Percentiles rank a stretch among this genome's conserved stretches.
Conservation (phyloP, 2,329 filamentous ascomycete genomes). For the Ophiostoma tasmaniense region DNA sequence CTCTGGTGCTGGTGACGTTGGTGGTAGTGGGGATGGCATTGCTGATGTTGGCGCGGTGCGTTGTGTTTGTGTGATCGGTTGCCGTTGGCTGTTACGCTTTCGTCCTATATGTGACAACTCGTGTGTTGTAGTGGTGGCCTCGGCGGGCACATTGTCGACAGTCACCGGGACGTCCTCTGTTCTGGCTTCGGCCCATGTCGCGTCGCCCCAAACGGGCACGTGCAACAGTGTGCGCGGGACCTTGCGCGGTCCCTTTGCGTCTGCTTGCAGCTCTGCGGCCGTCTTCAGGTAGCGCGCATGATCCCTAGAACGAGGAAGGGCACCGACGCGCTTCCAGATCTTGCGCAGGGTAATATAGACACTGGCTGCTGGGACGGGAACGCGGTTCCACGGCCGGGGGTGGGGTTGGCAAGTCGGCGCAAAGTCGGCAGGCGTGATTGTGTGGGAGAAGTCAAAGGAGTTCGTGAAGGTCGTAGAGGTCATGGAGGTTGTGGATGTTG, state of each 20-base stretch:
- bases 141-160: neutral
- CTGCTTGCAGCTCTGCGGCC: slow-evolving; percentile 28
- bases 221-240: slow-evolving; percentile 24
- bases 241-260: slow-evolving; percentile 30
- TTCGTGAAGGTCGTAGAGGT: neutral
- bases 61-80: slow-evolving; percentile 22
- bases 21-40: neutral
- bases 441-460: neutral
- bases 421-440: slow-evolving; percentile 22
- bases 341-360: slow-evolving; percentile 18
- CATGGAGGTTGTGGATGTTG: neutral
- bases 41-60: neutral
- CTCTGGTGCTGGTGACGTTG: neutral
- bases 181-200: slow-evolving; percentile 6
- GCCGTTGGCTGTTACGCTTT: slow-evolving; percentile 29
- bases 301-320: slow-evolving; percentile 10
- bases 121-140: slow-evolving; percentile 4
- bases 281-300: slow-evolving; percentile 19
- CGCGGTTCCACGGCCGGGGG: slow-evolving; percentile 28
- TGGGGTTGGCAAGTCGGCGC: slow-evolving; percentile 19
- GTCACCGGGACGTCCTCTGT: neutral
- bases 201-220: slow-evolving; percentile 28
- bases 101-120: slow-evolving; percentile 24
- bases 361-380: slow-evolving; percentile 23
- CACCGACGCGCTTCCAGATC: slow-evolving; percentile 29